Percentiles rank a stretch among this genome's conserved stretches.
These are phyloP conservation scores for Podospora didyma DNA, from an alignment of 495 filamentous ascomycete species.

Conservation along the genomic window DNA sequence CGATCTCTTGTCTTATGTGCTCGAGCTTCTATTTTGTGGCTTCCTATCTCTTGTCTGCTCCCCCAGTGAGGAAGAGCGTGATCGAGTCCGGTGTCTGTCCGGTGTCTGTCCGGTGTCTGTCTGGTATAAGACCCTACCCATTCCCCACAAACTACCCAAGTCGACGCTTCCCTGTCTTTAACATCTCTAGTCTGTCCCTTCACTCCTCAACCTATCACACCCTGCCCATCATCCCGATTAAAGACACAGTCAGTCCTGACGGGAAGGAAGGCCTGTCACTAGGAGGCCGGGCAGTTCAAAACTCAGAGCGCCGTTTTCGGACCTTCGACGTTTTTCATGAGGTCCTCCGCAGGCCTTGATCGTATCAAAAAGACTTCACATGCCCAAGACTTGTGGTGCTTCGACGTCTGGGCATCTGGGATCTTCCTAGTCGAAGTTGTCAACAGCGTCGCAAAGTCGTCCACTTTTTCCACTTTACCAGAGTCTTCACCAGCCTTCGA, in stretches of 20 bases:
- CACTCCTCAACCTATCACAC: background rate
- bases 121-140: constrained; percentile 21
- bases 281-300: background rate
- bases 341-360: background rate
- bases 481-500: constrained; percentile 24
- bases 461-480: constrained; percentile 19
- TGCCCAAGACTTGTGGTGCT: background rate
- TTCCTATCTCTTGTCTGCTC: constrained; percentile 4
- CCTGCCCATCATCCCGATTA: background rate
- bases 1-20: constrained; percentile 1
- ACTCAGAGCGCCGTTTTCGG: background rate
- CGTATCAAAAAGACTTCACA: constrained; percentile 2
- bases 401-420: constrained; percentile 16
- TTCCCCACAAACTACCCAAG: constrained; percentile 18
- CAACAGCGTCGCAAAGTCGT: constrained; percentile 15
- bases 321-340: background rate
- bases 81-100: constrained; percentile 1
- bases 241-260: background rate
- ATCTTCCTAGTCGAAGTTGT: constrained; percentile 20
- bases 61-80: background rate
- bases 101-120: constrained; percentile 11
- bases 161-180: constrained; percentile 20
- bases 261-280: background rate
- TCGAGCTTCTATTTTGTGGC: constrained; percentile 3
- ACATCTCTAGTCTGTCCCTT: background rate